Evolutionary conservation across 305 asterid genomes (phyloP).

Genomic region (Solanum hybrid): DNA sequence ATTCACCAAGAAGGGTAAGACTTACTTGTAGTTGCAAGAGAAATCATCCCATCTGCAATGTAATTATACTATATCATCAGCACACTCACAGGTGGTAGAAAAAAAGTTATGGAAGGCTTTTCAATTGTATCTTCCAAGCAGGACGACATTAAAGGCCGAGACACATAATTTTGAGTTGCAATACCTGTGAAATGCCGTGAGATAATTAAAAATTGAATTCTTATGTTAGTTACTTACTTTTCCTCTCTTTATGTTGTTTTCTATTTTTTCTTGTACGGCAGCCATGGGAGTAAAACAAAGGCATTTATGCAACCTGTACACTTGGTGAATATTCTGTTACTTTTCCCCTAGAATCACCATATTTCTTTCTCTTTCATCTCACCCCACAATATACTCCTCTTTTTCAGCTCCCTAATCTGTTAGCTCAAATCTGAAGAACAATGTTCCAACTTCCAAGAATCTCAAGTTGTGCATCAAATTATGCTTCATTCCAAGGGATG

Average conservation of each 20-base stretch:
- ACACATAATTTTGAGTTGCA: background rate
- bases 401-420: background rate
- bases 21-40: slow-evolving; percentile 69
- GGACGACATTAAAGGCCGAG: background rate
- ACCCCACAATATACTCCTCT: background rate
- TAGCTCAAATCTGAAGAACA: background rate
- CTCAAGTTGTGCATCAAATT: background rate
- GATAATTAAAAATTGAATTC: background rate
- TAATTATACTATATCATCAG: background rate
- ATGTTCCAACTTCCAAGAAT: background rate
- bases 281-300: background rate
- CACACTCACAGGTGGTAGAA: background rate
- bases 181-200: background rate
- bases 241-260: background rate
- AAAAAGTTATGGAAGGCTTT: slow-evolving; percentile 3
- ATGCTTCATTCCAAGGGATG: background rate
- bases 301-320: background rate
- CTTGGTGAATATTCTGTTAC: background rate
- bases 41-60: slow-evolving; percentile 67
- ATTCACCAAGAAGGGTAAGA: slow-evolving; percentile 5
- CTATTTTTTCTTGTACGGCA: background rate
- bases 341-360: background rate
- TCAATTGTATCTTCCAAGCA: background rate
- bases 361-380: background rate
- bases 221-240: background rate